Conservation (phyloP, 2,329 filamentous ascomycete genomes). For the Phyllosticta citrichinensis region DNA sequence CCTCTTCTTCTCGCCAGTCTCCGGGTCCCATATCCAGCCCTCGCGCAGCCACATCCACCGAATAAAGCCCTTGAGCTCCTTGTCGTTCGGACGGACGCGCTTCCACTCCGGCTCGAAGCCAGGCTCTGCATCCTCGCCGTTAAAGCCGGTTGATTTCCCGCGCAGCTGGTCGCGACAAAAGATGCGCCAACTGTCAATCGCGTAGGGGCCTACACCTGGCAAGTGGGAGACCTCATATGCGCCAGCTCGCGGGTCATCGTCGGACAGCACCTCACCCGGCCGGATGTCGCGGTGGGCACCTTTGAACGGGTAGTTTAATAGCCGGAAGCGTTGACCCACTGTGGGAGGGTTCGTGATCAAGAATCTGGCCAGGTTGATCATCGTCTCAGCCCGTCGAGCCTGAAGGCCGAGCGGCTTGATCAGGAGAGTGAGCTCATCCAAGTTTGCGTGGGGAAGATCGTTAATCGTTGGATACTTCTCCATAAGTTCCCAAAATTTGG, state of each 20-base stretch:
- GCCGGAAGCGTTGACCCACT: constrained; percentile 47
- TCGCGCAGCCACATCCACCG: constrained; percentile 89
- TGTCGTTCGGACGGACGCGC: constrained; percentile 70
- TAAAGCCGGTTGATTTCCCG: constrained; percentile 55
- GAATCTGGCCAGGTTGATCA: constrained; percentile 58
- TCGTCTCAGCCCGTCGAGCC: constrained; percentile 47
- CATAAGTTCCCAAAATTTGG: constrained; percentile 61
- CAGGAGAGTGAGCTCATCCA: constrained; percentile 14
- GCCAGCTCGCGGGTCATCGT: constrained; percentile 34
- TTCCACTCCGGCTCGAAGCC: constrained; percentile 82
- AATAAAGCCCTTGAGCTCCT: constrained; percentile 78
- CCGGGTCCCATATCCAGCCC: constrained; percentile 70
- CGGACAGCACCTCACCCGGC: constrained; percentile 33
- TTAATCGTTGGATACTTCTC: constrained; percentile 56
- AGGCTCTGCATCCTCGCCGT: constrained; percentile 40
- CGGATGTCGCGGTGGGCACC: constrained; percentile 31
- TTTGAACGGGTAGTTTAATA: constrained; percentile 32
- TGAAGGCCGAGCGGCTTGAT: constrained; percentile 22
- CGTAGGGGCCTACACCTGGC: constrained; percentile 63
- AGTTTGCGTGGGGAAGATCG: constrained; percentile 40
- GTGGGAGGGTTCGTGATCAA: constrained; percentile 58
- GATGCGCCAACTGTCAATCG: constrained; percentile 84
- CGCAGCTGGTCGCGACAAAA: constrained; percentile 77
- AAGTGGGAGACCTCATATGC: constrained; percentile 81
- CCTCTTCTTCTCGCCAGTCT: constrained; percentile 52